These are phyloP conservation scores for Ogataea trehaloabstinens DNA, from an alignment of 805 yeast genomes.

Conservation along the genomic window DNA sequence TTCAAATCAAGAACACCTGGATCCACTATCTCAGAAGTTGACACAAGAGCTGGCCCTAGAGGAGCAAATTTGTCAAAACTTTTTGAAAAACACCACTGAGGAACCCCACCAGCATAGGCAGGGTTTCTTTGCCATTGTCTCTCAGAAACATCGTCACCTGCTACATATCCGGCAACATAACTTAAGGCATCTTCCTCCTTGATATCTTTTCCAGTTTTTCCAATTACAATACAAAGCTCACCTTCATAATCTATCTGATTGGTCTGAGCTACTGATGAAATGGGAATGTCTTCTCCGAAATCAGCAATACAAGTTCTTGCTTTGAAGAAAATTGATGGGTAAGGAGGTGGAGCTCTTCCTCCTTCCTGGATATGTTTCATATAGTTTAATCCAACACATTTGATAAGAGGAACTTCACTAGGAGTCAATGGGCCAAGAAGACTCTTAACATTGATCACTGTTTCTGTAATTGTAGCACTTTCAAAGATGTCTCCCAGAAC, in stretches of 20 bases:
- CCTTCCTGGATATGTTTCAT: slow-evolving; percentile 40
- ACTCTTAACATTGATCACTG: slow-evolving; percentile 30
- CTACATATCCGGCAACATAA: slow-evolving; percentile 50
- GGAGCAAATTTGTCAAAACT: slow-evolving; percentile 59
- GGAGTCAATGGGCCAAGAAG: slow-evolving; percentile 41
- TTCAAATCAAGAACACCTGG: slow-evolving; percentile 37
- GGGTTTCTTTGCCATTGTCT: slow-evolving; percentile 53
- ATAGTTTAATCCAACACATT: slow-evolving; percentile 54
- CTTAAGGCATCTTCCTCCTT: slow-evolving; percentile 40
- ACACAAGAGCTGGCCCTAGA: slow-evolving; percentile 52
- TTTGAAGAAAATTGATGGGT: slow-evolving; percentile 3
- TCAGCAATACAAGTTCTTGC: slow-evolving; percentile 3
- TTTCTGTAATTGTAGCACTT: slow-evolving; percentile 37
- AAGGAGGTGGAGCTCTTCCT: slow-evolving; percentile 4
- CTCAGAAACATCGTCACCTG: slow-evolving; percentile 57
- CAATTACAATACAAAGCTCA: slow-evolving; percentile 53
- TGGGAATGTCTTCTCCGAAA: slow-evolving; percentile 26
- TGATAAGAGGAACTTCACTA: slow-evolving; percentile 37
- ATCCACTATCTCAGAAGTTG: slow-evolving; percentile 24
- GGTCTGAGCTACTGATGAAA: slow-evolving; percentile 39
- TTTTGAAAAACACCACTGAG: slow-evolving; percentile 53
- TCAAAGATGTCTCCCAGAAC: slow-evolving; percentile 48
- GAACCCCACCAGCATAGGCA: slow-evolving; percentile 39
- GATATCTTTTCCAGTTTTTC: slow-evolving; percentile 46
- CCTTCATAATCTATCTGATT: slow-evolving; percentile 50